These are phyloP conservation scores for Glebionis coronaria DNA, from an alignment of 129 eudicot species.

Conservation along the genomic window DNA sequence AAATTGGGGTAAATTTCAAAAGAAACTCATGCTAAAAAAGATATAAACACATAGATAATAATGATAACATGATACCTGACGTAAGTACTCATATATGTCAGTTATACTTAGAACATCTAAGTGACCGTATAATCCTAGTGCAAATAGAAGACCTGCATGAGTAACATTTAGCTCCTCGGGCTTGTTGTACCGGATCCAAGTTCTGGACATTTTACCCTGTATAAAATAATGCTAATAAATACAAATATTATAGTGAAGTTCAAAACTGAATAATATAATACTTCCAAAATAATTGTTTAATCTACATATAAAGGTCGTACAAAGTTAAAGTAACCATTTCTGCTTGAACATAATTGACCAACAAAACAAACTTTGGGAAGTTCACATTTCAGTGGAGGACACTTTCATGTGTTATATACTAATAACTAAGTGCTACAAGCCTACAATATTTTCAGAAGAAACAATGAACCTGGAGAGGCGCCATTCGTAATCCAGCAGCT, in stretches of 20 bases:
- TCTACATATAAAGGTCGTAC: background rate
- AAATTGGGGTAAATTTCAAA: slow-evolving; percentile 7
- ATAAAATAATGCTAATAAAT: slow-evolving; percentile 18
- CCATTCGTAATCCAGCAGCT: slow-evolving; percentile 92
- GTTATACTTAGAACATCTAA: slow-evolving; percentile 68
- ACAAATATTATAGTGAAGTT: background rate
- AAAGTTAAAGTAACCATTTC: background rate
- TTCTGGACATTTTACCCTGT: slow-evolving; percentile 94
- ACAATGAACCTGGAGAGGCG: slow-evolving; percentile 74
- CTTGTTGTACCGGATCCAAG: slow-evolving; percentile 90
- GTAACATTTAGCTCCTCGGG: slow-evolving; percentile 84
- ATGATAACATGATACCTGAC: slow-evolving; percentile 49
- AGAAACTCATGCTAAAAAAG: background rate
- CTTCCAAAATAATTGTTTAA: slow-evolving; percentile 2
- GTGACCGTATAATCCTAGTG: slow-evolving; percentile 92
- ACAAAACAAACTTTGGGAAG: background rate
- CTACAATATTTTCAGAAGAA: slow-evolving; percentile 2
- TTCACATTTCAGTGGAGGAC: background rate
- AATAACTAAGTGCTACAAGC: background rate
- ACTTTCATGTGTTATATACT: background rate
- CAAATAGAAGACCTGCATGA: slow-evolving; percentile 96
- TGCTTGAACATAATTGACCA: slow-evolving; percentile 11
- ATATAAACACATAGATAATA: slow-evolving; percentile 12
- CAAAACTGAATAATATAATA: slow-evolving; percentile 4
- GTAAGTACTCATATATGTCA: slow-evolving; percentile 77